Conservation (phyloP, 345 rosid species). For the Bretschneidera sinensis region DNA sequence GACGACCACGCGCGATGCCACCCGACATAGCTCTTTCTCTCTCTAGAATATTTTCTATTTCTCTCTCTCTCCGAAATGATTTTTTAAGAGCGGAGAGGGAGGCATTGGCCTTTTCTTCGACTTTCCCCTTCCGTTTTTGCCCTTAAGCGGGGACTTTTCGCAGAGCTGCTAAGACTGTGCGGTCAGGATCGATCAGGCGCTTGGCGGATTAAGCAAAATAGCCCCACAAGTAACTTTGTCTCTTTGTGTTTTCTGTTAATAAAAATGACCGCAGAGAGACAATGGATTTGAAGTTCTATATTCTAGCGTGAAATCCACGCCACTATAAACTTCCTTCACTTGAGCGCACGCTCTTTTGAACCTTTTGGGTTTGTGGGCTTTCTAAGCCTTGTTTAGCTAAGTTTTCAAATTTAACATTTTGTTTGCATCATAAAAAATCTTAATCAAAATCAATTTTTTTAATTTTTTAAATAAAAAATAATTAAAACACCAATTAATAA, state of each 20-base stretch:
- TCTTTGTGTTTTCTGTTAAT: neutral
- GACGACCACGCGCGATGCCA: conserved; percentile 94
- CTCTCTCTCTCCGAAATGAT: neutral
- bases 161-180: conserved; percentile 6
- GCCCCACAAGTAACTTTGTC: neutral
- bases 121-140: conserved; percentile 13
- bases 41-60: neutral
- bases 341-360: too few species aligned
- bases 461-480: too few species aligned
- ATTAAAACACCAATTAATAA: too few species aligned
- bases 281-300: conserved; percentile 11
- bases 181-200: conserved; percentile 20
- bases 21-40: conserved; percentile 51
- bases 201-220: neutral
- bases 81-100: neutral
- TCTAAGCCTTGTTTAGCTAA: too few species aligned
- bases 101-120: neutral
- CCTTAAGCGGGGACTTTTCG: neutral
- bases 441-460: too few species aligned
- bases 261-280: conserved; percentile 3
- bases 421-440: too few species aligned
- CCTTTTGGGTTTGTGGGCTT: too few species aligned
- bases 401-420: too few species aligned
- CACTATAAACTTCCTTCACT: too few species aligned
- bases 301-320: conserved; percentile 38